phyloP scores from a whole-genome alignment of 1,284 basidiomycete genomes.

The Tylopilus sp. region DNA sequence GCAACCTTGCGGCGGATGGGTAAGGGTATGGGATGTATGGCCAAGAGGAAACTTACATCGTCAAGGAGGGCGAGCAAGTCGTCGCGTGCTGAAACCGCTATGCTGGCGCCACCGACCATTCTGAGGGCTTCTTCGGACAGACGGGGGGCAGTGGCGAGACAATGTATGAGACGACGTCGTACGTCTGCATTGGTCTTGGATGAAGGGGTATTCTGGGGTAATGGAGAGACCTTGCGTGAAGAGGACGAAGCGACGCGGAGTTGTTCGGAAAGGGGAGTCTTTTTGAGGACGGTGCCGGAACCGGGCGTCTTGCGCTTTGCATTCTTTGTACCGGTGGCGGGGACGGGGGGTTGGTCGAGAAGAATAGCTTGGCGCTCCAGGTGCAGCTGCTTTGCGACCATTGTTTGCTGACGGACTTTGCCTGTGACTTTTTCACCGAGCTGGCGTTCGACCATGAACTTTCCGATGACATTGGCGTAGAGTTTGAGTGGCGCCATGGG shows the following conservation, averaged over 20 bases:
- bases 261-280: conserved; percentile 36
- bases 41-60: conserved; percentile 38
- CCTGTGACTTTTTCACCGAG: conserved; percentile 49
- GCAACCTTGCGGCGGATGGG: conserved; percentile 41
- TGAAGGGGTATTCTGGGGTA: conserved; percentile 22
- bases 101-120: conserved; percentile 39
- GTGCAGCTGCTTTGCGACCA: conserved; percentile 54
- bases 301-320: conserved; percentile 36
- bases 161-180: conserved; percentile 52
- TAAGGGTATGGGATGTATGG: not conserved
- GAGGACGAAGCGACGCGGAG: conserved; percentile 24
- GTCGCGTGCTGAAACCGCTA: conserved; percentile 33
- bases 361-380: conserved; percentile 49
- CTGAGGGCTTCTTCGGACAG: conserved; percentile 44
- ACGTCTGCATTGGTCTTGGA: conserved; percentile 27
- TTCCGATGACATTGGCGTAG: conserved; percentile 67
- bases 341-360: conserved; percentile 41
- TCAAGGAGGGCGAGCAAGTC: conserved; percentile 45
- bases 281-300: conserved; percentile 31
- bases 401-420: conserved; percentile 53
- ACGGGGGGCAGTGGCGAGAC: conserved; percentile 45
- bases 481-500: conserved; percentile 62
- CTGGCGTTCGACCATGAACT: conserved; percentile 59
- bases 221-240: conserved; percentile 27
- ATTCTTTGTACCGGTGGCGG: conserved; percentile 13